These are phyloP conservation scores for Zygoascus ofunaensis DNA, from an alignment of 805 yeast genomes.

Conservation along the genomic window DNA sequence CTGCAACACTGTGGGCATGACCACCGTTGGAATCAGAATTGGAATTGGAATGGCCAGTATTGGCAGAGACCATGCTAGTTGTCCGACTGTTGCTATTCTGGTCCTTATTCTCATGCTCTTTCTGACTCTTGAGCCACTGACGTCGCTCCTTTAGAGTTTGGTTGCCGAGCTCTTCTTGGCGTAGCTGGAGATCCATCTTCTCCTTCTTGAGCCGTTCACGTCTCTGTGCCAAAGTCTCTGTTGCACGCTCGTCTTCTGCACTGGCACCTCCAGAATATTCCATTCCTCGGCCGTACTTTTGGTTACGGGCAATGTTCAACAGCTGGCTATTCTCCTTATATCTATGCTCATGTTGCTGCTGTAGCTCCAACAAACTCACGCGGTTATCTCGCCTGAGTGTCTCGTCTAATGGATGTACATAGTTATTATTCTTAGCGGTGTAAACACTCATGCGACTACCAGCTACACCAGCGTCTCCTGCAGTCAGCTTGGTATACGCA, in stretches of 20 bases:
- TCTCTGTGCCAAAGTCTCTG: conserved; percentile 26
- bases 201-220: conserved; percentile 21
- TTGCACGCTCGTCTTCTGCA: conserved; percentile 16
- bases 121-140: conserved; percentile 20
- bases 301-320: neutral
- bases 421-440: conserved; percentile 1
- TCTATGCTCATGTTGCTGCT: conserved; percentile 10
- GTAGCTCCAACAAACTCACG: conserved; percentile 26
- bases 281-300: neutral
- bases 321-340: conserved; percentile 3
- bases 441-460: neutral
- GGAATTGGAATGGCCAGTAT: too few relatives aligned
- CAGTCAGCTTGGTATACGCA: conserved; percentile 6
- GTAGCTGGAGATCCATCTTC: conserved; percentile 3
- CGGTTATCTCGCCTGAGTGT: conserved; percentile 8
- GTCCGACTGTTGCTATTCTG: neutral
- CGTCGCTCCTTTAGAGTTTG: conserved; percentile 27
- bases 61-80: neutral
- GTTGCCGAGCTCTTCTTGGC: conserved; percentile 1
- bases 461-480: conserved; percentile 19
- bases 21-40: too few relatives aligned
- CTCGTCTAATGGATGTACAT: conserved; percentile 23
- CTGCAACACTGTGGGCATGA: too few relatives aligned
- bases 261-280: neutral
- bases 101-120: conserved; percentile 8